Base-by-base conservation (phyloP, 1,284 basidiomycete genomes). In the Tilletia indica region DNA sequence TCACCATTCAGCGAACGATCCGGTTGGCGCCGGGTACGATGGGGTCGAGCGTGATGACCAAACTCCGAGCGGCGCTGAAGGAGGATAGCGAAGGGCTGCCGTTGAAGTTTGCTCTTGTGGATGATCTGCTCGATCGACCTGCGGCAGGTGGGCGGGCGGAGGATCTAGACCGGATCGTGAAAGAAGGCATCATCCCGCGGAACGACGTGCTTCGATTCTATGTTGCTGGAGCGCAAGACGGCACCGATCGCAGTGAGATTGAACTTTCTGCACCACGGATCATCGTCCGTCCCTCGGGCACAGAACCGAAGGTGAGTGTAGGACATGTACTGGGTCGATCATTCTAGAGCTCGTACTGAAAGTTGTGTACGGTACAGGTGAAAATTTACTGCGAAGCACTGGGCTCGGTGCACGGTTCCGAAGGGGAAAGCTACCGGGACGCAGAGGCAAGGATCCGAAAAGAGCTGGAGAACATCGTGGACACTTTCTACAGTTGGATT, bases 181-280 rank as follows among this genome's bases (percentile, higher is more conserved):
- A 31, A 16, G 47, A 38, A 34, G 45, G 25, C 3, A 34, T 39
- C 42, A 78, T 81, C 56, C 80, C 80, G 12, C 73, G 73, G 67
- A 81, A 80, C 69, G 78, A 81, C 45, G 80, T 81, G 16, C 67
- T 81, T n/a, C 69, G 80, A 3, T 81, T 79, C 74, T 81, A 79
- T 69, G 73, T 81, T 3, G 71, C 73, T 3, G 51, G 11, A n/a
- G 39, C 9, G 4, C 4, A 63, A 34, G 31, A 34, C 25, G n/a
- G 25, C 25, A 34, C 19, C 11, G 74, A 77, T 66, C 71, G 72
- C 12, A 66, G 71, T 31, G 73, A 78, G 14, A 77, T 81, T 69
- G 75, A 76, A 76, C 74, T 81, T 3, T 70, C 73, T 25, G 77
- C 77, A 42, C 71, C 80, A 1, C 64, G 80, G n/a, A 75, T 80